A percentile compares a stretch with the other conserved stretches of the same genome.
These are phyloP conservation scores for Astragalus membranaceus DNA, from an alignment of 306 rosid species.

Conservation along the genomic window DNA sequence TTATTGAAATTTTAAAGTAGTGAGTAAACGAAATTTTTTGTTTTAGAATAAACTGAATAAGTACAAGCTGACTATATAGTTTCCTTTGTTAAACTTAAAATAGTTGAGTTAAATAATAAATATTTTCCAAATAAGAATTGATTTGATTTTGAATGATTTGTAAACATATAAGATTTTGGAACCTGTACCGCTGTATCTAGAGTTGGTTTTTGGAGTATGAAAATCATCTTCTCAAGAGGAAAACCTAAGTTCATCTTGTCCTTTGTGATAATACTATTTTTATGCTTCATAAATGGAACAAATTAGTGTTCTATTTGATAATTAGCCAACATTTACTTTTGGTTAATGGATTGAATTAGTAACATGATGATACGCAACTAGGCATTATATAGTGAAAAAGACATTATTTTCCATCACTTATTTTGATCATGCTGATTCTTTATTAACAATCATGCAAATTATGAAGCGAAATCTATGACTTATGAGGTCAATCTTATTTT, in stretches of 20 bases:
- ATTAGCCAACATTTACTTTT: neutral
- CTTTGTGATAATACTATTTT: neutral
- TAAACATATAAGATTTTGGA: neutral
- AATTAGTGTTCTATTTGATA: conserved; percentile 1
- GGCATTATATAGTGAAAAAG: neutral
- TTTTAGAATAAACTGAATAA: neutral
- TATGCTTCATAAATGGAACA: neutral
- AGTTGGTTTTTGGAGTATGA: conserved; percentile 1
- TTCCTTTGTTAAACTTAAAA: neutral
- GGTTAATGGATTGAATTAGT: conserved; percentile 6
- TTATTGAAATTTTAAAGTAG: neutral
- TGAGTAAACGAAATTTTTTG: neutral
- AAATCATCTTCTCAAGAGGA: neutral
- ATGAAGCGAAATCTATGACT: neutral
- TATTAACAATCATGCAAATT: conserved; percentile 2
- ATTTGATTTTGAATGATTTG: neutral
- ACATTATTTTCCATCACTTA: neutral
- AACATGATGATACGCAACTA: conserved; percentile 1
- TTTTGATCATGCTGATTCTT: neutral
- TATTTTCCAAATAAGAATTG: neutral
- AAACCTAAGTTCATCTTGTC: conserved; percentile 1
- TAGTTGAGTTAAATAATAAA: neutral
- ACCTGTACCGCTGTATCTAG: neutral
- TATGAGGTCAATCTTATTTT: neutral
- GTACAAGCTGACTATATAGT: neutral